A percentile compares a stretch with the other conserved stretches of the same genome.
phyloP scores from a whole-genome alignment of 2,329 filamentous ascomycete genomes.

The Cladosporium phlei region DNA sequence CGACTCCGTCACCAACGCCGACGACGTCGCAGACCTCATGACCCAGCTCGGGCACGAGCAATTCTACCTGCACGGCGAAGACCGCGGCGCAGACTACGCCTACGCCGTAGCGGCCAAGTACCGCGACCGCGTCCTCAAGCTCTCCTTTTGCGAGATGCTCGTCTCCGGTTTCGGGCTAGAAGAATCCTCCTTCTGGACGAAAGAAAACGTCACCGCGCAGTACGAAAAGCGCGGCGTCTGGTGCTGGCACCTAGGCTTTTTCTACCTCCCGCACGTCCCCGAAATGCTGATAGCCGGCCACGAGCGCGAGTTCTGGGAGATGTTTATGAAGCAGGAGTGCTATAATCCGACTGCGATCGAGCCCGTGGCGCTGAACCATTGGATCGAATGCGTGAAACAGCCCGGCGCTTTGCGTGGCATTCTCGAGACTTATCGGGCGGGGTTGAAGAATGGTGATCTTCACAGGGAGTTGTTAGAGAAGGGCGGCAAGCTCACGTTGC shows the following conservation, averaged over 20 bases:
- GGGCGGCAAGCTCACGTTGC: conserved; percentile 28
- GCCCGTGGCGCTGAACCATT: conserved; percentile 30
- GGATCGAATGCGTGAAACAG: conserved; percentile 31
- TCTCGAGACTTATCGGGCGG: conserved; percentile 33
- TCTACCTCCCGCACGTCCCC: conserved; percentile 35
- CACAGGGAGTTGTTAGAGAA: conserved; percentile 24
- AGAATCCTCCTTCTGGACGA: conserved; percentile 30
- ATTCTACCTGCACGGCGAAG: conserved; percentile 34
- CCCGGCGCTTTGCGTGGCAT: conserved; percentile 32
- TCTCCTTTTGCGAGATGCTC: conserved; percentile 34
- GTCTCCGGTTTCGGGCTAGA: conserved; percentile 30
- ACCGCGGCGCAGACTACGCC: conserved; percentile 34
- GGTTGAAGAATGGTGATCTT: conserved; percentile 31
- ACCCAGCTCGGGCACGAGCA: conserved; percentile 30
- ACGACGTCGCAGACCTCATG: conserved; percentile 35
- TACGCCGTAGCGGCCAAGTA: conserved; percentile 32
- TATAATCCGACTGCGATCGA: conserved; percentile 36
- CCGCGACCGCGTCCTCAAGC: conserved; percentile 29
- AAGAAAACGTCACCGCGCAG: conserved; percentile 30
- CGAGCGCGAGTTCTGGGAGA: conserved; percentile 38
- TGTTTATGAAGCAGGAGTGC: conserved; percentile 39
- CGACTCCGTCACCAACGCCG: conserved; percentile 33
- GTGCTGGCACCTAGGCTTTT: conserved; percentile 35
- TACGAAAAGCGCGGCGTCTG: conserved; percentile 32
- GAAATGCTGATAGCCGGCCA: conserved; percentile 38